phyloP scores from a whole-genome alignment of 352 stramenopile genomes.

The Pythium chondricola region DNA sequence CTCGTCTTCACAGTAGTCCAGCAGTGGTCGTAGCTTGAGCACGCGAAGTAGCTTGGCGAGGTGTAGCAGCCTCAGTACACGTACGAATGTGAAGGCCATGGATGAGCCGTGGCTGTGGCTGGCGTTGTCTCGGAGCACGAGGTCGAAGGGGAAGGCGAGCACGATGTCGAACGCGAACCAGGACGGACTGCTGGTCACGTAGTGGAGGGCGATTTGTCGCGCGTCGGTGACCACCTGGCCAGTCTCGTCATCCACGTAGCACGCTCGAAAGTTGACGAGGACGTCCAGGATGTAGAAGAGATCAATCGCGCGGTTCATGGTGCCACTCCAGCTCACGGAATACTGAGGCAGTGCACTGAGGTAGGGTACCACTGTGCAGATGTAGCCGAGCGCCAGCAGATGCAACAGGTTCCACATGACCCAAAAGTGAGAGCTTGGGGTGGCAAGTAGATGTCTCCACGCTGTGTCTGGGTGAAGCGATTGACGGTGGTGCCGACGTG shows the following conservation, averaged over 20 bases:
- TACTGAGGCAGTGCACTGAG: constrained; percentile 9
- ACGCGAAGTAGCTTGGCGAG: constrained; percentile 17
- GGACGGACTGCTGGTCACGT: constrained; percentile 7
- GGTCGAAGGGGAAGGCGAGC: constrained; percentile 18
- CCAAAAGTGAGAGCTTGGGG: constrained; percentile 15
- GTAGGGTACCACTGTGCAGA: constrained; percentile 17
- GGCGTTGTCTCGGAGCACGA: neutral
- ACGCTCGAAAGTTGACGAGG: constrained; percentile 16
- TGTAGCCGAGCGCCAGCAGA: constrained; percentile 13
- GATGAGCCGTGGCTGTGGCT: neutral
- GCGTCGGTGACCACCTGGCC: constrained; percentile 8
- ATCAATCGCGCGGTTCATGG: constrained; percentile 12
- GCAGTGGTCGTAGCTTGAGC: constrained; percentile 9
- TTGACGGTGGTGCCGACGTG: too few relatives aligned
- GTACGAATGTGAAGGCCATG: constrained; percentile 17
- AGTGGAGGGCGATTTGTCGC: constrained; percentile 5
- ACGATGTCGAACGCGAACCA: constrained; percentile 19
- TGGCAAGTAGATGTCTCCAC: constrained; percentile 4
- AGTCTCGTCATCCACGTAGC: constrained; percentile 14
- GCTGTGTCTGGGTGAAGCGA: neutral
- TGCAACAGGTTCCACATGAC: constrained; percentile 16
- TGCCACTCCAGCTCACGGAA: constrained; percentile 1
- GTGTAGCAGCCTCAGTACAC: constrained; percentile 10
- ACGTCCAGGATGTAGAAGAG: constrained; percentile 19
- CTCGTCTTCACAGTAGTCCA: constrained; percentile 24